Base-by-base conservation (phyloP, 1,139 yeast species). In the Debaryomyces subglobosus region DNA sequence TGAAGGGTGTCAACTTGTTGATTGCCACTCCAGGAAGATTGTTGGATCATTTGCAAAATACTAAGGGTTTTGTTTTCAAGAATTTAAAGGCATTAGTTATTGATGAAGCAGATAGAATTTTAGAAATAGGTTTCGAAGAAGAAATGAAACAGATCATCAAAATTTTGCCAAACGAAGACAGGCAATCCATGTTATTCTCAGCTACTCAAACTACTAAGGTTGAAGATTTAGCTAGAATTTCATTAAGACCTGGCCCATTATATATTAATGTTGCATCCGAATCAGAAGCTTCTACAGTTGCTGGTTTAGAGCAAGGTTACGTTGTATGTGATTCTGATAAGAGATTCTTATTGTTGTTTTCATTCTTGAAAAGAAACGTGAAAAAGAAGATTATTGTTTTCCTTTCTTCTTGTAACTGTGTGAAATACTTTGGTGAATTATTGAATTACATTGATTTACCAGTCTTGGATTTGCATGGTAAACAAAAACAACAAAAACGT, bases 151-250 rank as follows among this genome's bases (percentile, higher is more conserved):
- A 95, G 71, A 94, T 94, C 63, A 90, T 94, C 64, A 89, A 87
- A 71, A 89, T 95, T 54, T 77, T 95, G 63, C 99, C 99, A 43
- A 87, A 84, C 55, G 96, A 91, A 56, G 92, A 88, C 58, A 86
- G 99, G 72, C 99, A 94, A 70, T 81, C 97, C 37, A 94, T 94
- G 98, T 76, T 94, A 58, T 94, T 95, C 67, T 91, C 98, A 13
- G 99, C 99, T 44, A 94, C 99, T 1, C 99, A 94, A 69, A 94
- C 99, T 36, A 94, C 98, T 41, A 95, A 95, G 74, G 99, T 94
- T 54, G 98, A 94, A 67, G 99, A 95, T 73, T 79, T 94, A 64
- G 99, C 99, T 20, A 83, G 99, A 71, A 94, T 95, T 47, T 94
- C 99, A 5, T 78, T 95, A 60, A 84, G 96, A 67, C 86, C 94